Conservation (phyloP, 768 basidiomycete species). For the Amanita exitialis region DNA sequence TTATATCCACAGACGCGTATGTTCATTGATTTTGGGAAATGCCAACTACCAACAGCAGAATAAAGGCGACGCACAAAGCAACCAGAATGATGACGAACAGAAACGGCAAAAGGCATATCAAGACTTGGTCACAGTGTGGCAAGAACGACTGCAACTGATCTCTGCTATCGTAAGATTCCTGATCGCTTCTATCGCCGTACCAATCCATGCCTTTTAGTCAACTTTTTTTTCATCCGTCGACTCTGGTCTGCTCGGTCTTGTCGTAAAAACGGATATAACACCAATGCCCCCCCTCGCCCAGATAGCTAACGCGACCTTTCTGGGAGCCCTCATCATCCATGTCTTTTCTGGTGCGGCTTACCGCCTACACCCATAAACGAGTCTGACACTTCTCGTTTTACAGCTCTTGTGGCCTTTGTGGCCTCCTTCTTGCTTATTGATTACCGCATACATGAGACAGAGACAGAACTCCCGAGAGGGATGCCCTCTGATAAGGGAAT, state of each 20-base stretch:
- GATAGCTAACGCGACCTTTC: background rate
- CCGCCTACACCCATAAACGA: background rate
- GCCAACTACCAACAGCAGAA: background rate
- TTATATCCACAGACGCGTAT: background rate
- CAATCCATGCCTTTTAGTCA: background rate
- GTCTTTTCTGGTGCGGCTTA: conserved; percentile 1
- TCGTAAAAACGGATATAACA: background rate
- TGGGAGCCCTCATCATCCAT: conserved; percentile 3
- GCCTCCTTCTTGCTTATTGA: conserved; percentile 3
- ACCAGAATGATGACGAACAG: background rate
- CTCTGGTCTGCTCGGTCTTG: background rate
- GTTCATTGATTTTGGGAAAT: background rate
- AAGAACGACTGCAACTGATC: conserved; percentile 2
- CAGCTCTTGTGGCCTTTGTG: conserved; percentile 1
- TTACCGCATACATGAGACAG: conserved; percentile 5
- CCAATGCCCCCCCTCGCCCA: background rate
- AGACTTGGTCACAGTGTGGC: conserved; percentile 2
- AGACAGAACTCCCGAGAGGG: background rate
- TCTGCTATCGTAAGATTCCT: background rate
- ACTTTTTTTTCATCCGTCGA: conserved; percentile 3
- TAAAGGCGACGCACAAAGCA: background rate
- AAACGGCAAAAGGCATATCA: conserved; percentile 1
- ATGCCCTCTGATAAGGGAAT: background rate
- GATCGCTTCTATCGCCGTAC: no score
- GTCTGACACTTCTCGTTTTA: no score